These are phyloP conservation scores for Mortierella sp. DNA, from an alignment of 371 early-diverging fungal genomes.

Conservation along the genomic window DNA sequence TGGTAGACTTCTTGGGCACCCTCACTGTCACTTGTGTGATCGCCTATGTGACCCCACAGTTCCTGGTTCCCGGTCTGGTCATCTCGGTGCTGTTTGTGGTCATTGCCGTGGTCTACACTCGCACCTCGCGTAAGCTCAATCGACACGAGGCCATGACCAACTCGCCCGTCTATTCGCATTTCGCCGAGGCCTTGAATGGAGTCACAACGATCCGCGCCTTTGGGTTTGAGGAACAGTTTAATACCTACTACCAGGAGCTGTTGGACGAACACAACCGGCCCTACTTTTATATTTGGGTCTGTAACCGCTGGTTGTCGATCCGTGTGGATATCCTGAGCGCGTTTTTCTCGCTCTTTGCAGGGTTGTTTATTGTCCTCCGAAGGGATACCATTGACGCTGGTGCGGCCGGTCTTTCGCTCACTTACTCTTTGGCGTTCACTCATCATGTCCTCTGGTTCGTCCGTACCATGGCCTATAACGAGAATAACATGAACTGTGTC, in stretches of 20 bases:
- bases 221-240: slow-evolving; percentile 73
- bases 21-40: slow-evolving; percentile 63
- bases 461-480: slow-evolving; percentile 80
- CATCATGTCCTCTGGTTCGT: slow-evolving; percentile 84
- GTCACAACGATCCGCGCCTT: slow-evolving; percentile 86
- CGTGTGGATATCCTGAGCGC: slow-evolving; percentile 83
- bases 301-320: slow-evolving; percentile 90
- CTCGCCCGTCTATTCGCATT: slow-evolving; percentile 84
- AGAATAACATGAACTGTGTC: slow-evolving; percentile 88
- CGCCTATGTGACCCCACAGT: slow-evolving; percentile 63
- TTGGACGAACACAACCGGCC: slow-evolving; percentile 84
- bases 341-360: slow-evolving; percentile 79
- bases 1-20: slow-evolving; percentile 65
- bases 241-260: slow-evolving; percentile 64
- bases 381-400: slow-evolving; percentile 75
- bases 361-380: slow-evolving; percentile 65
- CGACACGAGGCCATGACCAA: slow-evolving; percentile 85
- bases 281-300: slow-evolving; percentile 85
- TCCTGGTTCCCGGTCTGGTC: slow-evolving; percentile 64
- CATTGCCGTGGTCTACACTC: slow-evolving; percentile 73
- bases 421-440: slow-evolving; percentile 77
- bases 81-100: slow-evolving; percentile 63
- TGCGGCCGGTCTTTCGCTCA: slow-evolving; percentile 83
- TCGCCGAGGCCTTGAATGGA: slow-evolving; percentile 81
- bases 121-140: slow-evolving; percentile 87